Base-by-base conservation (phyloP, 768 basidiomycete genomes). In the Phaeotremella fagi region DNA sequence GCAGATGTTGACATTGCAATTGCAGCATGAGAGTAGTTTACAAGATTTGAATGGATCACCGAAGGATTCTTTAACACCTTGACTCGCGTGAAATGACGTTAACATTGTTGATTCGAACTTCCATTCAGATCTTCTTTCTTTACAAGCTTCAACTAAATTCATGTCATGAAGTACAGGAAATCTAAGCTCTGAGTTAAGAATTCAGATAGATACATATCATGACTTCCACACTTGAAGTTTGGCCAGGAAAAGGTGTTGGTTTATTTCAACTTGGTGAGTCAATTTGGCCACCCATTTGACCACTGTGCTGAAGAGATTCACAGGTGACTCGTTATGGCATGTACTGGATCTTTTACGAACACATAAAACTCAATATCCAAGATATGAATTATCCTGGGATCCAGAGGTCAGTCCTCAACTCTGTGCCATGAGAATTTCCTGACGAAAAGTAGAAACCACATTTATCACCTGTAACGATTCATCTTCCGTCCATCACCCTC, bases 251-350 rank as follows among this genome's bases (percentile, higher is more conserved):
- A 23, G 29, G 54, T 7, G 54, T 73, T 3, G 72, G 70, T 1
- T 41, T 48, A 4, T 73, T 73, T 55, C 58, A 59, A n/a, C 61
- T 73, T 2, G 71, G 70, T 71, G 23, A 50, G 59, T n/a, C n/a
- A n/a, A n/a, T 47, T 41, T 41, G 38, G 38, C 38, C 38, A 41
- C 38, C 20, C 26, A 18, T n/a, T n/a, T n/a, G n/a, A n/a, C n/a
- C n/a, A n/a, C n/a, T n/a, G n/a, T n/a, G n/a, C 23, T 42, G 49
- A 7, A 16, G 9, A 33, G 31, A 22, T 5, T 42, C 7, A 4
- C 45, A 72, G 70, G 71, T 11, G 68, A 74, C 35, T 55, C 60
- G 11, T 54, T 74, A 9, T 72, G 71, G 72, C 60, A 63, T 29
- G 60, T 71, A 2, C 60, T 72, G 23, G 72, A 74, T 29, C 28